Percentiles rank a stretch among this genome's conserved stretches.
Conservation (phyloP, 2,329 filamentous ascomycete genomes). For the Phaeosphaeriaceae sp. region DNA sequence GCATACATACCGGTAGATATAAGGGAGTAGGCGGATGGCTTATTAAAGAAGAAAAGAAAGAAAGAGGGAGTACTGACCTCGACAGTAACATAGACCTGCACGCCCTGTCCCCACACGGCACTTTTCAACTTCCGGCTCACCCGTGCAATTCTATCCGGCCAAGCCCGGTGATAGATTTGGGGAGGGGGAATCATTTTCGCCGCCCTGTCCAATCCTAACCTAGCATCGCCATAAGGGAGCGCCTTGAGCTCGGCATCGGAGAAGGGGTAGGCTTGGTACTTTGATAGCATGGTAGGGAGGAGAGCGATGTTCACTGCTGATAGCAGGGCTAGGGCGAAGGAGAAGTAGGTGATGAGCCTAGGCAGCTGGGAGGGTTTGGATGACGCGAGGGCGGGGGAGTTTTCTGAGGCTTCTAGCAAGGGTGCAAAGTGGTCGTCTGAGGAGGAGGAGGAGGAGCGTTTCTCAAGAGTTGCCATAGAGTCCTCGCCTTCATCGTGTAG, state of each 20-base stretch:
- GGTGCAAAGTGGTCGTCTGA: constrained; percentile 2
- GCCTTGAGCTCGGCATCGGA: constrained; percentile 9
- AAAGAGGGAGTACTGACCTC: too few relatives aligned
- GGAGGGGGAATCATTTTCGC: constrained; percentile 8
- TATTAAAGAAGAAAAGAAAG: too few relatives aligned
- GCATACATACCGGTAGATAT: too few relatives aligned
- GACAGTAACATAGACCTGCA: constrained; percentile 14
- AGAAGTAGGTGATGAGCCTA: constrained; percentile 9
- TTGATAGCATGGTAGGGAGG: constrained; percentile 8
- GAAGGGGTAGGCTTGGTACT: constrained; percentile 9
- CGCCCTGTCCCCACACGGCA: constrained; percentile 11
- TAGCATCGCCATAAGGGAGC: constrained; percentile 9
- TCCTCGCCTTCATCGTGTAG: not conserved
- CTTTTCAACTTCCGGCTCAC: constrained; percentile 11
- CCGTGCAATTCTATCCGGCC: constrained; percentile 9
- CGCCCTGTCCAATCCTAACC: constrained; percentile 8
- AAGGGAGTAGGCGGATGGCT: too few relatives aligned
- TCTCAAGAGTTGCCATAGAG: constrained; percentile 1
- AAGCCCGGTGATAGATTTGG: constrained; percentile 8
- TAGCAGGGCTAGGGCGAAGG: constrained; percentile 9
- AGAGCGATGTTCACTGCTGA: constrained; percentile 9
- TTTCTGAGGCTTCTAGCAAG: too few relatives aligned
- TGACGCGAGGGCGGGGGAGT: too few relatives aligned
- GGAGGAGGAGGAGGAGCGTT: constrained; percentile 3
- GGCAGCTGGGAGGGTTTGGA: constrained; percentile 5